These are phyloP conservation scores for Lachnellula suecica DNA, from an alignment of 2,329 filamentous ascomycete species.

Conservation along the genomic window DNA sequence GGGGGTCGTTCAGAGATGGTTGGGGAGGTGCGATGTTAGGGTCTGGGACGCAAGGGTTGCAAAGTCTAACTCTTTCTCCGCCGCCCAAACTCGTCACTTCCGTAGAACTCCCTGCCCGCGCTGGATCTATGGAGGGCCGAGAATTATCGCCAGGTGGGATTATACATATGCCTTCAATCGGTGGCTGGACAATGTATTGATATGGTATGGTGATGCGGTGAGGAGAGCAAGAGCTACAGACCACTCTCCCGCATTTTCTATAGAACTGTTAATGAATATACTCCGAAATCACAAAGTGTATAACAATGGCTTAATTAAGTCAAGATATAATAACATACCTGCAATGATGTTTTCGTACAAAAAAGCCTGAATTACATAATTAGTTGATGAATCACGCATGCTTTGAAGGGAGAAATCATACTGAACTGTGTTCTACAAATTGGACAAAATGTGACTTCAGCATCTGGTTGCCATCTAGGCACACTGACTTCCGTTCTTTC, in stretches of 20 bases:
- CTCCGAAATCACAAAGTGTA: neutral
- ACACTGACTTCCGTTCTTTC: constrained; percentile 44
- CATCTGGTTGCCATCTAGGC: constrained; percentile 86
- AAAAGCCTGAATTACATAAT: constrained; percentile 48
- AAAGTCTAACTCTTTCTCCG: constrained; percentile 67
- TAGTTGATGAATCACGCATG: constrained; percentile 4
- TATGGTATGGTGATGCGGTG: constrained; percentile 93
- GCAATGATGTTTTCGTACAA: constrained; percentile 91
- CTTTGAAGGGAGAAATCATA: constrained; percentile 13
- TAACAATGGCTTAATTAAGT: neutral
- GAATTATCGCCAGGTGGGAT: constrained; percentile 37
- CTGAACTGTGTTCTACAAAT: constrained; percentile 81
- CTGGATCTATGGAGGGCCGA: constrained; percentile 16
- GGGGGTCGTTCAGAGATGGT: constrained; percentile 10
- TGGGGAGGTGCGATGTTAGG: constrained; percentile 58
- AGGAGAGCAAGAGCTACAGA: constrained; percentile 86
- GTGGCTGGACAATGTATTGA: constrained; percentile 86
- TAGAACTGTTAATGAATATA: constrained; percentile 3
- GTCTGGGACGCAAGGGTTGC: constrained; percentile 72
- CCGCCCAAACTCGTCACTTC: constrained; percentile 48
- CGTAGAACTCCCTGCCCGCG: constrained; percentile 17
- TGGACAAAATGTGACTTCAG: constrained; percentile 77
- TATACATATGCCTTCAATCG: constrained; percentile 33
- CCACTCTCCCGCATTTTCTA: constrained; percentile 89
- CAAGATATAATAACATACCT: constrained; percentile 49